Percentiles rank a stretch among this genome's conserved stretches.
phyloP scores from a whole-genome alignment of 2,329 filamentous ascomycete species.

The Colletotrichum endophyticum region DNA sequence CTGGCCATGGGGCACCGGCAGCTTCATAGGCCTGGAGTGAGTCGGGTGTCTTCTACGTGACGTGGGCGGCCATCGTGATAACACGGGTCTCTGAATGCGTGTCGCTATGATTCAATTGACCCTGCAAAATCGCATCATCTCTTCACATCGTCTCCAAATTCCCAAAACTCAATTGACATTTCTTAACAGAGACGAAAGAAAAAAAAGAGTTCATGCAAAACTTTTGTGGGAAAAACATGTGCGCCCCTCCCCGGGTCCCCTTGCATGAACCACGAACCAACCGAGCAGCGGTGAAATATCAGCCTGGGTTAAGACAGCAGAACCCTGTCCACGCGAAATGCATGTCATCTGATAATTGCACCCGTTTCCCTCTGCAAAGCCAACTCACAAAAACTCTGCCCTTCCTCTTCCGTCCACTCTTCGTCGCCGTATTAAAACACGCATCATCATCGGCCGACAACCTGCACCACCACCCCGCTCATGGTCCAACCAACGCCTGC shows the following conservation, averaged over 20 bases:
- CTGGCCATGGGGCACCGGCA: not conserved
- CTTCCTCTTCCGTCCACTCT: not conserved
- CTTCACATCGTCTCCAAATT: not conserved
- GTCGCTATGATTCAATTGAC: not conserved
- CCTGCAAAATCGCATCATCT: not conserved
- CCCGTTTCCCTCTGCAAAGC: not conserved
- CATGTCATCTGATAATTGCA: conserved; percentile 15
- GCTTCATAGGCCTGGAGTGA: not conserved
- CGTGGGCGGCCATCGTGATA: not conserved
- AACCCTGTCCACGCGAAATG: not conserved
- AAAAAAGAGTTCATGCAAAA: not conserved
- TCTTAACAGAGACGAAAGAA: not conserved
- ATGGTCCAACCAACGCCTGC: not conserved
- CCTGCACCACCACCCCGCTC: not conserved
- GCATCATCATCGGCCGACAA: conserved; percentile 3
- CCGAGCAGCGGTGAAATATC: conserved; percentile 11
- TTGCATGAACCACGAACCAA: conserved; percentile 18
- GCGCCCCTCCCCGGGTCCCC: not conserved
- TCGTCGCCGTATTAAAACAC: not conserved
- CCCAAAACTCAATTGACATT: not conserved
- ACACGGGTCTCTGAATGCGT: not conserved
- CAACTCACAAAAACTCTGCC: not conserved
- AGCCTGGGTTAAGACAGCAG: not conserved
- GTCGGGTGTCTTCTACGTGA: not conserved
- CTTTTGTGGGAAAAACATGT: not conserved